These are phyloP conservation scores for Pyrenophora tritici-repentis DNA, from an alignment of 2,329 filamentous ascomycete genomes.

Conservation along the genomic window DNA sequence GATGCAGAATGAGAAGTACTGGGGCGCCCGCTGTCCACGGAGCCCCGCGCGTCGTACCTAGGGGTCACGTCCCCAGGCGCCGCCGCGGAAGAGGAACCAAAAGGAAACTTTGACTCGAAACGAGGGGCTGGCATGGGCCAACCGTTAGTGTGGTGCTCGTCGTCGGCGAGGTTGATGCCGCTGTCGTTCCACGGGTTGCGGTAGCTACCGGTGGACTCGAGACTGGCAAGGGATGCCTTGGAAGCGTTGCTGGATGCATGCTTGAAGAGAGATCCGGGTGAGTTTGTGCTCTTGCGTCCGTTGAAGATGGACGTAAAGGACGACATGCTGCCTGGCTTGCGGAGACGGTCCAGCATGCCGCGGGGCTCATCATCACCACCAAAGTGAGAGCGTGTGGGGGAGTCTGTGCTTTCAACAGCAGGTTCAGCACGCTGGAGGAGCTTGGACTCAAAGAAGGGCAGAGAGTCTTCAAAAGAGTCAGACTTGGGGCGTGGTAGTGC, in stretches of 20 bases:
- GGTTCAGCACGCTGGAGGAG: slow-evolving; percentile 89
- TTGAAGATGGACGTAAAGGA: slow-evolving; percentile 96
- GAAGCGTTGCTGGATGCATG: slow-evolving; percentile 83
- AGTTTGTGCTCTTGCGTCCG: slow-evolving; percentile 89
- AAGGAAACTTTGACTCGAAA: slow-evolving; percentile 66
- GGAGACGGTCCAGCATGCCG: slow-evolving; percentile 81
- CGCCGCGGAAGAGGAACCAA: slow-evolving; percentile 56
- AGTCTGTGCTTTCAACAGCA: slow-evolving; percentile 75
- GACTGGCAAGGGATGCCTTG: slow-evolving; percentile 92
- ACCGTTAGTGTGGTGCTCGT: slow-evolving; percentile 63
- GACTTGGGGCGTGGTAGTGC: slow-evolving; percentile 98
- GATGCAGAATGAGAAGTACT: slow-evolving; percentile 96
- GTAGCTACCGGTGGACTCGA: slow-evolving; percentile 94
- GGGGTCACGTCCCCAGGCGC: slow-evolving; percentile 79
- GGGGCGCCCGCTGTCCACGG: slow-evolving; percentile 88
- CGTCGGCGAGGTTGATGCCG: slow-evolving; percentile 86
- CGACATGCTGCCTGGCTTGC: slow-evolving; percentile 92
- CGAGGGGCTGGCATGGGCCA: slow-evolving; percentile 48
- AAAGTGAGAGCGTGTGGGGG: slow-evolving; percentile 84
- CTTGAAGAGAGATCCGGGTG: slow-evolving; percentile 81
- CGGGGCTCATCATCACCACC: slow-evolving; percentile 82
- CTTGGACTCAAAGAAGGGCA: slow-evolving; percentile 97
- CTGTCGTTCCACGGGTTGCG: slow-evolving; percentile 98
- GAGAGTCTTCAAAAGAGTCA: slow-evolving; percentile 95
- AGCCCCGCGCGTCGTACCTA: slow-evolving; percentile 80